Evolutionary conservation across 1,139 yeast species (phyloP).

Genomic region (Candida mesenterica): DNA sequence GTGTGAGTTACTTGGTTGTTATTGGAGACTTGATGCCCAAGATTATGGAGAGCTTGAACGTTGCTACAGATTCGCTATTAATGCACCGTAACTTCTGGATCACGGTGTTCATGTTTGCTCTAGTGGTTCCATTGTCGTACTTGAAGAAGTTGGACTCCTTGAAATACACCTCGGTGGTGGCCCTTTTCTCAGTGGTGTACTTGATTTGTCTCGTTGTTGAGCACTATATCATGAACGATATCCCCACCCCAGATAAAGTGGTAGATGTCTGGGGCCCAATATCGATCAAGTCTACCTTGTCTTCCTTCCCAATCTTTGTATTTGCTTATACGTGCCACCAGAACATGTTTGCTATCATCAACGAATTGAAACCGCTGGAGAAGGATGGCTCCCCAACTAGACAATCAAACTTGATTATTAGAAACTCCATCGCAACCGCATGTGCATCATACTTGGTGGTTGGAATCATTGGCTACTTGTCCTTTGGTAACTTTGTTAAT

Average conservation of each 20-base stretch:
- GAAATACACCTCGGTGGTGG: conserved; percentile 83
- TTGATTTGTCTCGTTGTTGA: conserved; percentile 69
- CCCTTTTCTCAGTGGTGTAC: conserved; percentile 77
- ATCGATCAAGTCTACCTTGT: conserved; percentile 35
- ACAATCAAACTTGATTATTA: conserved; percentile 54
- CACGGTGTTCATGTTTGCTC: conserved; percentile 53
- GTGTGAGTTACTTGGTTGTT: conserved; percentile 81
- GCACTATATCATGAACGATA: conserved; percentile 51
- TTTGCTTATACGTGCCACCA: conserved; percentile 97
- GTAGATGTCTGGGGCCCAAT: conserved; percentile 39
- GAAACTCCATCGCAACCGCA: conserved; percentile 56
- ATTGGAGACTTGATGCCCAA: conserved; percentile 91
- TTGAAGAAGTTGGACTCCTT: conserved; percentile 77
- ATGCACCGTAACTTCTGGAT: conserved; percentile 69
- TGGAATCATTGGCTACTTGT: conserved; percentile 80
- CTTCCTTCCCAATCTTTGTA: conserved; percentile 80
- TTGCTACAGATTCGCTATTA: conserved; percentile 22
- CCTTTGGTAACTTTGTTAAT: conserved; percentile 73
- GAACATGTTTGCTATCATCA: conserved; percentile 85
- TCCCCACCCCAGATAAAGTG: conserved; percentile 19
- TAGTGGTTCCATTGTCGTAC: conserved; percentile 70
- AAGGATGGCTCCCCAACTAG: conserved; percentile 47
- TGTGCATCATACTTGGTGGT: conserved; percentile 66
- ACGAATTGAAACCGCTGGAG: conserved; percentile 52
- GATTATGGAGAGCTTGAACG: conserved; percentile 48